Evolutionary conservation across 257 asterid genomes (phyloP), one percentile per base, ranked within the genome.

Genomic region (Ehretia macrophylla): DNA sequence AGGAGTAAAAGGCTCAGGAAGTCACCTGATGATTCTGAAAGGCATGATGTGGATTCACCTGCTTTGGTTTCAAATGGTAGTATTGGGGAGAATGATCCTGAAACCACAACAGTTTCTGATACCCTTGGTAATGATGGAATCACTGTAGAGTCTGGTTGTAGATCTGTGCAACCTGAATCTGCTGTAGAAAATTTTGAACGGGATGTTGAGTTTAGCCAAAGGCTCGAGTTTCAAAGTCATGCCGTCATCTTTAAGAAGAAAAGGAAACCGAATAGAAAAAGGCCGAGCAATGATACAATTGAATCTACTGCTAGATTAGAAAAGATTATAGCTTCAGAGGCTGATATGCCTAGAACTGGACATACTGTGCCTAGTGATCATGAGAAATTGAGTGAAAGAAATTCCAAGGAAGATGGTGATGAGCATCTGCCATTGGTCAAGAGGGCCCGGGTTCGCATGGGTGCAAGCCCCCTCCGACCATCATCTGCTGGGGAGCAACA

Each of bases 361-460:
- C 71, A 66, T 65, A 63, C 57, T 52, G 66, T 77, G 32, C 80
- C 75, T 27, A 55, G 77, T 60, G 81, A 78, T 60, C 79, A 64
- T 40, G 89, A 77, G 55, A 75, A 72, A 66, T 51, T 71, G 4
- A 71, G 57, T 60, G 81, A 74, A 47, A 75, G 60, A 55, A 60
- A 37, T 68, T 73, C 68, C 18, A 83, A 76, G 75, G 94, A 87
- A 73, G 85, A 81, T 64, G 87, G 95, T 47, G 98, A 91, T 69
- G 92, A 82, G 73, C 98, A 91, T 72, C 74, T 91, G 67, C 98
- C 98, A 17, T 71, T 88, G 62, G 83, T 86, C 71, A 91, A 91
- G 76, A 79, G 98, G 74, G 98, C 96, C 65, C 84, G 98, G 75
- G 89, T 82, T 61, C 95, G 99, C 32, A 79, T 86, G 96, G 92